A percentile compares a stretch with the other conserved stretches of the same genome.
phyloP scores from a whole-genome alignment of 495 filamentous ascomycete genomes.

The Xeromyces bisporus region DNA sequence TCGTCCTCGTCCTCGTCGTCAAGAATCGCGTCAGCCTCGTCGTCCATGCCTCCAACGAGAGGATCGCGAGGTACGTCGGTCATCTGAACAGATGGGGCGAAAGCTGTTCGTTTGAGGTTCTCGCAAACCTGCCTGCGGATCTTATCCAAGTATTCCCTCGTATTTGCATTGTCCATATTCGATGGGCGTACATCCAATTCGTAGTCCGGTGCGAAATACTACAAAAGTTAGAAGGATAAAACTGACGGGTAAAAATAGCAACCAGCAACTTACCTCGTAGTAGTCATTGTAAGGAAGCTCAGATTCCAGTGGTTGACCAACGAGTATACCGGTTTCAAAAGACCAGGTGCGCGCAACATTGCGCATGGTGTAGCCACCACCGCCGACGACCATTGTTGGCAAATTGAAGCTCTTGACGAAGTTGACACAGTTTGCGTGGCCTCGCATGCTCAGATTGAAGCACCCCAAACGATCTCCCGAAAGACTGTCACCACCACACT shows the following conservation, averaged over 20 bases:
- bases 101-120: slow-evolving; percentile 75
- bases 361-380: slow-evolving; percentile 96
- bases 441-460: slow-evolving; percentile 95
- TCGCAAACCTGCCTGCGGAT: slow-evolving; percentile 85
- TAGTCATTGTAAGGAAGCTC: slow-evolving; percentile 96
- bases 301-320: slow-evolving; percentile 60
- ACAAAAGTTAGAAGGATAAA: slow-evolving; percentile 14
- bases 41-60: slow-evolving; percentile 45
- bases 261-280: slow-evolving; percentile 56
- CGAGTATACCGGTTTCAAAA: slow-evolving; percentile 82
- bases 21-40: slow-evolving; percentile 75
- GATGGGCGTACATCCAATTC: slow-evolving; percentile 86
- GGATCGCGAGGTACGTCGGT: slow-evolving; percentile 75
- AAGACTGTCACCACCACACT: slow-evolving; percentile 90
- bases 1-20: slow-evolving; percentile 85
- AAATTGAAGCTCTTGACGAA: slow-evolving; percentile 87
- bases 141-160: slow-evolving; percentile 83
- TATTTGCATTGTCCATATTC: slow-evolving; percentile 99
- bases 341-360: slow-evolving; percentile 97
- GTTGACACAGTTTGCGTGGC: slow-evolving; percentile 93
- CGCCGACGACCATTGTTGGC: slow-evolving; percentile 81
- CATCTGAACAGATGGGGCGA: slow-evolving; percentile 88
- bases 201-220: slow-evolving; percentile 97
- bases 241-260: background rate
- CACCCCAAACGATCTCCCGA: slow-evolving; percentile 91